Conservation (phyloP, 1,284 basidiomycete genomes). For the Vanrija humicola region DNA sequence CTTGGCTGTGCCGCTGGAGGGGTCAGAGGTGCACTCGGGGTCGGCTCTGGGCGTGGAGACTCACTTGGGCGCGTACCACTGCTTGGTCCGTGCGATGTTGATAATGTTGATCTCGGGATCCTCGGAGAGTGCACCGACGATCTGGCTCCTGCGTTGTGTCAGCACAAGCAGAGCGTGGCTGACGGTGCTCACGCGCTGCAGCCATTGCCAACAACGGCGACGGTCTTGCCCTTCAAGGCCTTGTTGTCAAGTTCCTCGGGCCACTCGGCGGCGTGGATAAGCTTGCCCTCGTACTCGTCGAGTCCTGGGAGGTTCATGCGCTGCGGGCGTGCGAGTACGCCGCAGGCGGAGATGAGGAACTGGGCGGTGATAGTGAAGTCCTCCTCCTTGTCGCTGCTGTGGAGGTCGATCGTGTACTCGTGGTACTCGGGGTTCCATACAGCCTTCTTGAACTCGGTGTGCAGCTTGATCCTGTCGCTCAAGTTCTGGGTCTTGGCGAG, state of each 20-base stretch:
- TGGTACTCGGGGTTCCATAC: not conserved
- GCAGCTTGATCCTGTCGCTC: not conserved
- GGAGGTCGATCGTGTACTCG: not conserved
- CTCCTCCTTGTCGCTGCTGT: not conserved
- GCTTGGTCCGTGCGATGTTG: constrained; percentile 19
- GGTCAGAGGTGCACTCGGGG: no score
- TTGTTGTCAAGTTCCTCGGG: not conserved
- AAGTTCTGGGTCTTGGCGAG: constrained; percentile 2
- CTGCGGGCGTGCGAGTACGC: constrained; percentile 24
- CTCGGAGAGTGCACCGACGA: constrained; percentile 19
- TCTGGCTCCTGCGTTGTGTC: constrained; percentile 10
- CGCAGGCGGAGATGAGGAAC: constrained; percentile 26
- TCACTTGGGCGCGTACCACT: constrained; percentile 19
- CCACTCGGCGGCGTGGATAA: constrained; percentile 17
- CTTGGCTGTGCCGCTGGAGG: not conserved
- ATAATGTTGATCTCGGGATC: constrained; percentile 23
- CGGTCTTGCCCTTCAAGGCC: not conserved
- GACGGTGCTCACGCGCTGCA: constrained; percentile 14
- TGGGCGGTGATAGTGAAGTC: not conserved
- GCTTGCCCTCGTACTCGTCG: constrained; percentile 19
- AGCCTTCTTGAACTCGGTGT: not conserved
- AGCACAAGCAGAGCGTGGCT: no score
- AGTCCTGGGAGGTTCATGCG: constrained; percentile 18
- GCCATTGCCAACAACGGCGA: constrained; percentile 4
- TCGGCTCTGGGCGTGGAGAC: not conserved